These are phyloP conservation scores for Xanthoconium stramineum DNA, from an alignment of 768 basidiomycete genomes.

Conservation along the genomic window DNA sequence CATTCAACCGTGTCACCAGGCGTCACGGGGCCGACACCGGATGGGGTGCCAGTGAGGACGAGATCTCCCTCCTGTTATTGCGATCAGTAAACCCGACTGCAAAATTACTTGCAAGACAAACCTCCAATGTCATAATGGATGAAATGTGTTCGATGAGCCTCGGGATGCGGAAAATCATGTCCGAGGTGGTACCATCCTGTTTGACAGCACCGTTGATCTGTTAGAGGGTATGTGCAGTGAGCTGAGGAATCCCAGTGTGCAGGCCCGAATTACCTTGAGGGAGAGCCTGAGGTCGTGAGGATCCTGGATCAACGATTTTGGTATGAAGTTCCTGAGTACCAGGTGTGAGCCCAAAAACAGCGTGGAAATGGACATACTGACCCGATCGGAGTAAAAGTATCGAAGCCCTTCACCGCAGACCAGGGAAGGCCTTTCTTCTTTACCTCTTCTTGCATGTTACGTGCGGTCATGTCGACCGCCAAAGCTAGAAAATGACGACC, in stretches of 20 bases:
- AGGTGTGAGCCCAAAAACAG: neutral
- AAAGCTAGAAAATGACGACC: slow-evolving; percentile 50
- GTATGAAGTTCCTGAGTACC: slow-evolving; percentile 66
- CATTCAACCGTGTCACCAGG: slow-evolving; percentile 82
- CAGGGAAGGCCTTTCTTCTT: slow-evolving; percentile 96
- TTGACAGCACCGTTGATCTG: slow-evolving; percentile 83
- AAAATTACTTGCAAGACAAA: slow-evolving; percentile 25
- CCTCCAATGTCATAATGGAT: slow-evolving; percentile 97
- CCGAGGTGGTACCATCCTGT: slow-evolving; percentile 79
- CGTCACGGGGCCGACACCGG: slow-evolving; percentile 77
- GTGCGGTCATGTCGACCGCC: slow-evolving; percentile 94
- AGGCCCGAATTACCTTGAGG: slow-evolving; percentile 54
- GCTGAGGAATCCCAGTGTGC: neutral
- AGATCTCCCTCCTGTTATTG: slow-evolving; percentile 77
- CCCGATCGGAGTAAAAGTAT: slow-evolving; percentile 94
- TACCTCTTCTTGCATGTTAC: slow-evolving; percentile 91
- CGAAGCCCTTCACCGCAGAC: slow-evolving; percentile 96
- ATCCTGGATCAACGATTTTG: slow-evolving; percentile 64
- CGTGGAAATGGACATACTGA: slow-evolving; percentile 27
- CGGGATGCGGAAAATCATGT: slow-evolving; percentile 94
- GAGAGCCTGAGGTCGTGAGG: slow-evolving; percentile 73
- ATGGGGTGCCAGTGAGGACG: slow-evolving; percentile 89
- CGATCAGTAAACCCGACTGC: neutral
- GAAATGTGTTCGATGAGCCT: slow-evolving; percentile 86
- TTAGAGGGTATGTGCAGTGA: neutral